These are phyloP conservation scores for Aaosphaeria arxii DNA, from an alignment of 2,329 filamentous ascomycete species.

Conservation along the genomic window DNA sequence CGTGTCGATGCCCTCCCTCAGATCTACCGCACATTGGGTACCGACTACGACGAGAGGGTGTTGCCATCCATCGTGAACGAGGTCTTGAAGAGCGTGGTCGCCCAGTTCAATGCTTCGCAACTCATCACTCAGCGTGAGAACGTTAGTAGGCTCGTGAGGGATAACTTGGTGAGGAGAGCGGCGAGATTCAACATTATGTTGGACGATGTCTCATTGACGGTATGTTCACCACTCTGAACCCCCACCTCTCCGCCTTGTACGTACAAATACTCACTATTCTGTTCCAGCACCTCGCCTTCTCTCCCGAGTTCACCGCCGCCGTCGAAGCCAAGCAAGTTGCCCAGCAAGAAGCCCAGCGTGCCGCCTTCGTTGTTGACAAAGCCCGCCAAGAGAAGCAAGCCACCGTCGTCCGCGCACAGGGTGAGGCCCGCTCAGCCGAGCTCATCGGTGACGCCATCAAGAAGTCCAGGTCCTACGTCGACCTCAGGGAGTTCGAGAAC, in stretches of 20 bases:
- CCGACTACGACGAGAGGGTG: slow-evolving; percentile 96
- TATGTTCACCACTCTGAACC: slow-evolving; percentile 46
- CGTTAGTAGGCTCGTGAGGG: slow-evolving; percentile 84
- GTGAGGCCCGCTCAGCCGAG: slow-evolving; percentile 96
- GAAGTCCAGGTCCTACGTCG: slow-evolving; percentile 96
- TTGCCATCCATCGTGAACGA: slow-evolving; percentile 99
- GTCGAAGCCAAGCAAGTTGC: slow-evolving; percentile 70
- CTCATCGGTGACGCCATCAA: slow-evolving; percentile 99
- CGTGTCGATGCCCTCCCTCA: slow-evolving; percentile 85
- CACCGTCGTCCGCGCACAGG: slow-evolving; percentile 96
- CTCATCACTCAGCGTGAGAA: slow-evolving; percentile 99
- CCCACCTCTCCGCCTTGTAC: too few relatives aligned
- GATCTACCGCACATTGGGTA: slow-evolving; percentile 93
- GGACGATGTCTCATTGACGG: slow-evolving; percentile 95
- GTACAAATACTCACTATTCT: too few relatives aligned
- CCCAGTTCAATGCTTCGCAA: slow-evolving; percentile 97
- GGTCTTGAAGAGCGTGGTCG: slow-evolving; percentile 97
- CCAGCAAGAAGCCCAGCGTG: slow-evolving; percentile 91
- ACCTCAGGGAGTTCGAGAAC: slow-evolving; percentile 97
- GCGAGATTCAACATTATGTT: slow-evolving; percentile 96
- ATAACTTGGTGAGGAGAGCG: slow-evolving; percentile 86
- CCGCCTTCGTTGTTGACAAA: slow-evolving; percentile 97
- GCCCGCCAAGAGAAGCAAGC: slow-evolving; percentile 99
- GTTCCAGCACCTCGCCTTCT: slow-evolving; percentile 62
- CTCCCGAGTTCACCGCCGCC: slow-evolving; percentile 66